Evolutionary conservation across 345 rosid species (phyloP), one percentile per base, ranked within the genome.

Genomic region (Eutrema heterophyllum): DNA sequence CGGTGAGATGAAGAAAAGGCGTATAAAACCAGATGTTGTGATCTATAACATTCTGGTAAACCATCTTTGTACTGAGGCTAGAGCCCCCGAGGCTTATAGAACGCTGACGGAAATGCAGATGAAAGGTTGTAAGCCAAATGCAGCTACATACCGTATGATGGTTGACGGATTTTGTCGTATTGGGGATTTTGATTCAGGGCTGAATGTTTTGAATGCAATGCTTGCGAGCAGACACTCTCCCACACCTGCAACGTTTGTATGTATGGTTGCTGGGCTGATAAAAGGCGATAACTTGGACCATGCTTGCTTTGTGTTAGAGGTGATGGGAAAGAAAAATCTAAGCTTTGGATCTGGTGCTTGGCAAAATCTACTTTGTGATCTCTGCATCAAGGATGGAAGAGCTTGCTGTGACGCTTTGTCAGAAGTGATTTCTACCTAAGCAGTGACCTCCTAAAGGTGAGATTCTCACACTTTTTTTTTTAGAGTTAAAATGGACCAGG

Each of bases 111-210:
- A 88, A 30, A 88, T 94, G 96, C 90, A 89, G 72, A 68, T 94
- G 66, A 87, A 81, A 62, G 93, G 95, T 55, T 80, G 88, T 41
- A 84, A 84, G 71, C 95, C 96, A 0, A 94, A 88, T 86, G 97
- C 96, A 24, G 96, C 90, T n/a, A 88, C 95, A 0, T 94, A 86
- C 45, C 83, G 97, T 68, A 89, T 86, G 90, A 76, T 94, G 85
- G 77, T 85, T 53, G 98, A 94, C 65, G 97, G 96, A 33, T 91
- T 89, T 72, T 86, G 90, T 57, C 61, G 45, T 70, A 68, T 74
- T 33, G 79, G 76, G 18, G 92, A 93, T 84, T 94, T 86, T 55
- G 91, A 89, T 48, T 83, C 88, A 4, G 89, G 86, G 33, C 80
- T 94, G 85, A 89, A 78, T 76, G 78, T 87, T 79, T 83, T 94